phyloP scores from a whole-genome alignment of 257 asterid genomes.

The Nicotiana noctiflora region DNA sequence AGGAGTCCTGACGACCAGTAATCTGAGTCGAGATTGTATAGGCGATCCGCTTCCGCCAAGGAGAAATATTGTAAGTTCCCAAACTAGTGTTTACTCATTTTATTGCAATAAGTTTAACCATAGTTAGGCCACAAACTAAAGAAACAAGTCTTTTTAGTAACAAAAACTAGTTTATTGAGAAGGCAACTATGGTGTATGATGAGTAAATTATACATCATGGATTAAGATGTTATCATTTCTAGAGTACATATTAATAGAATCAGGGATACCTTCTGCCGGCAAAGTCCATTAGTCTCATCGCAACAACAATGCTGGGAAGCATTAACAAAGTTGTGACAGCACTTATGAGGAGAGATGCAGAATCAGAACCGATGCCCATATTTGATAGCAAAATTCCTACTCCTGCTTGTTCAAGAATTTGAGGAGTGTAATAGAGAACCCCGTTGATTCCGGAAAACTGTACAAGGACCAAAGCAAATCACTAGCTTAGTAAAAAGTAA shows the following conservation, averaged over 20 bases:
- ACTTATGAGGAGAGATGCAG: slow-evolving; percentile 82
- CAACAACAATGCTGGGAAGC: slow-evolving; percentile 96
- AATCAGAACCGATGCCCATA: slow-evolving; percentile 70
- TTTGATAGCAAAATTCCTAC: slow-evolving; percentile 79
- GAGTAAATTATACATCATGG: neutral
- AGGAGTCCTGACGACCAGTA: neutral
- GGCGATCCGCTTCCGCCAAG: too few species aligned
- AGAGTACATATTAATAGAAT: neutral
- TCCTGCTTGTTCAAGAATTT: slow-evolving; percentile 96
- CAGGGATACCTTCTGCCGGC: slow-evolving; percentile 83
- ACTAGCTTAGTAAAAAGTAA: neutral
- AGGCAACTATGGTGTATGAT: neutral
- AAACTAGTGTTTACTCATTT: too few species aligned
- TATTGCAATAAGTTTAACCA: neutral
- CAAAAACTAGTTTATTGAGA: neutral
- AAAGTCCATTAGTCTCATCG: slow-evolving; percentile 89
- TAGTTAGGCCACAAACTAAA: neutral
- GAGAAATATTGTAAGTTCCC: too few species aligned
- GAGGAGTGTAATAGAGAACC: slow-evolving; percentile 95
- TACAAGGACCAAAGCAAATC: neutral
- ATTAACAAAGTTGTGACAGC: slow-evolving; percentile 74
- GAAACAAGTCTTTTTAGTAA: neutral
- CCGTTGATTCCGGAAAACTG: slow-evolving; percentile 97
- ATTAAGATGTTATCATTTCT: neutral
- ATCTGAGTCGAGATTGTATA: too few species aligned